Evolutionary conservation across 768 basidiomycete genomes (phyloP).

Genomic region (Mycena rosella): DNA sequence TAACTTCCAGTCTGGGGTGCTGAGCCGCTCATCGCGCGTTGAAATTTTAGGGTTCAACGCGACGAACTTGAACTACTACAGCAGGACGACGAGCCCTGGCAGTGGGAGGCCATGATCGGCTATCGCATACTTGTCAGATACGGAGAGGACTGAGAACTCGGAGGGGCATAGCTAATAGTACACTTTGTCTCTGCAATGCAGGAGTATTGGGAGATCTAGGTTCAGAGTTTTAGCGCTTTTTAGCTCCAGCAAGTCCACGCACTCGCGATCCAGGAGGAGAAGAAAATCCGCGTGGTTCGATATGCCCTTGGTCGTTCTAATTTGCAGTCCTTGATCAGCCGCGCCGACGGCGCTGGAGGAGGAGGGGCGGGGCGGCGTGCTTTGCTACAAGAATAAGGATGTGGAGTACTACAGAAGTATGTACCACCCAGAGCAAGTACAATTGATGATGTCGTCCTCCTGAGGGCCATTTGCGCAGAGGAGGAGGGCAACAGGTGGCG

Average conservation of each 20-base stretch:
- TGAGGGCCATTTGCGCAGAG: too few relatives aligned
- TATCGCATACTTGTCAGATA: too few relatives aligned
- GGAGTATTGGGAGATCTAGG: too few relatives aligned
- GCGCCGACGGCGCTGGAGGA: slow-evolving; percentile 19
- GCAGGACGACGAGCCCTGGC: neutral
- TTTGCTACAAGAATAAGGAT: neutral
- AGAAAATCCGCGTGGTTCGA: neutral
- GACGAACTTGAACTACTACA: neutral
- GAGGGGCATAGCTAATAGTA: neutral
- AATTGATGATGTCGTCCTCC: too few relatives aligned
- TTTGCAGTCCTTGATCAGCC: too few relatives aligned
- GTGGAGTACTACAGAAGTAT: too few relatives aligned
- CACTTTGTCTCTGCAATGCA: too few relatives aligned
- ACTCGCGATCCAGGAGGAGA: neutral
- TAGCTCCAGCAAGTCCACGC: neutral
- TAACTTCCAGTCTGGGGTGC: neutral
- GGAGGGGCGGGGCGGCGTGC: slow-evolving; percentile 11
- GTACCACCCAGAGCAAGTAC: too few relatives aligned
- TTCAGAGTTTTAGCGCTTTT: too few relatives aligned
- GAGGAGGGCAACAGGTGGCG: too few relatives aligned
- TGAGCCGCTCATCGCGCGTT: neutral
- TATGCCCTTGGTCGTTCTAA: slow-evolving; percentile 15
- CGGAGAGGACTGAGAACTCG: too few relatives aligned
- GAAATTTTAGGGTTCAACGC: neutral
- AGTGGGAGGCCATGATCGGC: neutral